phyloP scores from a whole-genome alignment of 345 rosid species.

The Gossypium raimondii region DNA sequence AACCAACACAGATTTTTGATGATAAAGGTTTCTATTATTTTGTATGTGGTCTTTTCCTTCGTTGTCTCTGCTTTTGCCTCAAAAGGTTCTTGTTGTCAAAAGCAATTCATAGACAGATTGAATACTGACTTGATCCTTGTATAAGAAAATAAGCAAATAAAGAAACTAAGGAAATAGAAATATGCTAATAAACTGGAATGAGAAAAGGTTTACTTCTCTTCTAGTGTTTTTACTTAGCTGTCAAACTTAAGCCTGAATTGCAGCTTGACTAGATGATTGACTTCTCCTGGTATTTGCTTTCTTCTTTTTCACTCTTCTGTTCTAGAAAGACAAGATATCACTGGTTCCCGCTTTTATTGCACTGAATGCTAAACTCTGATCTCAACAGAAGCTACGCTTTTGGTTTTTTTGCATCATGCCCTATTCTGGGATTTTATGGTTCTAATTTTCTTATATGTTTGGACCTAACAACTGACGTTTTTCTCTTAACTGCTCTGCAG shows the following conservation, averaged over 20 bases:
- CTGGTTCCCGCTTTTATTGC: background rate
- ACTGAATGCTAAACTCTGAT: background rate
- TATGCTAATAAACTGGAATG: background rate
- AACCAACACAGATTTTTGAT: background rate
- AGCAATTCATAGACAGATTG: background rate
- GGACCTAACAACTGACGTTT: constrained; percentile 13
- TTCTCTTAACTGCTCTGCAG: constrained; percentile 41
- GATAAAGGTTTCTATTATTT: background rate
- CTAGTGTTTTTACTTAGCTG: background rate
- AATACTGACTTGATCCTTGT: background rate
- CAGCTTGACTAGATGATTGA: background rate
- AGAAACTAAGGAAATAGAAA: constrained; percentile 2
- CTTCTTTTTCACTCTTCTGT: background rate
- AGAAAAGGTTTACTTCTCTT: background rate
- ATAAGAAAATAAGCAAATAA: background rate
- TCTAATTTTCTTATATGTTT: background rate
- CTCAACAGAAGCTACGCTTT: background rate
- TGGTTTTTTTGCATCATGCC: background rate
- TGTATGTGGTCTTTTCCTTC: background rate
- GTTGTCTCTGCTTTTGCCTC: constrained; percentile 3
- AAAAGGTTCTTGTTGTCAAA: background rate
- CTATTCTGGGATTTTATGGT: background rate
- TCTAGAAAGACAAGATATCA: background rate
- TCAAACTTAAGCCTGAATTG: background rate
- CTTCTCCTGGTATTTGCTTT: background rate